These are phyloP conservation scores for Amanita fuliginea DNA, from an alignment of 768 basidiomycete genomes.

Conservation along the genomic window DNA sequence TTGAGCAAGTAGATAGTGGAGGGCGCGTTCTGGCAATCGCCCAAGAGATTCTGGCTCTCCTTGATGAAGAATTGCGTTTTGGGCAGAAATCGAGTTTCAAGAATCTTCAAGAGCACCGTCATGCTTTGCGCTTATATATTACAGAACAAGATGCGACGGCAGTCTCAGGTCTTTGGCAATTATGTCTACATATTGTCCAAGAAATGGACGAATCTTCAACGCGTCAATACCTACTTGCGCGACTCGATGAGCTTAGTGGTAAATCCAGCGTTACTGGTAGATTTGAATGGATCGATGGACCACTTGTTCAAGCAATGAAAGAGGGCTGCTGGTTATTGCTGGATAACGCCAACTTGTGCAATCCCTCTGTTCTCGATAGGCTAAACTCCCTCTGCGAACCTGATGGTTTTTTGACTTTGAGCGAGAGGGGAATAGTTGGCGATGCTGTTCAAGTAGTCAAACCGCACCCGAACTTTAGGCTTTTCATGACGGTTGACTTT, in stretches of 20 bases:
- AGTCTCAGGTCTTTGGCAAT: conserved; percentile 2
- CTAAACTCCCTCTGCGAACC: conserved; percentile 94
- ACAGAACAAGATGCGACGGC: not conserved
- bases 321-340: conserved; percentile 83
- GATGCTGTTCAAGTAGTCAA: conserved; percentile 62
- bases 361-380: conserved; percentile 89
- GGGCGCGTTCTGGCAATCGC: conserved; percentile 27
- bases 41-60: conserved; percentile 26
- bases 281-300: conserved; percentile 96
- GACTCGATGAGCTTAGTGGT: conserved; percentile 14
- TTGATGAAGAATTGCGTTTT: conserved; percentile 28
- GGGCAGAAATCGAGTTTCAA: not conserved
- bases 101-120: conserved; percentile 16
- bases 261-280: conserved; percentile 29
- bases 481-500: conserved; percentile 92
- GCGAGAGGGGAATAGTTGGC: conserved; percentile 77
- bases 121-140: conserved; percentile 6
- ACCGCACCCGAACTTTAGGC: conserved; percentile 83
- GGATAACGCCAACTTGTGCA: conserved; percentile 91
- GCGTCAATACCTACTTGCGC: conserved; percentile 10
- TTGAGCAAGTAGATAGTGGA: conserved; percentile 77
- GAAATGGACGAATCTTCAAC: conserved; percentile 11
- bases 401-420: conserved; percentile 73
- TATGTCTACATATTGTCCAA: not conserved
- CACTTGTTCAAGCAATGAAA: conserved; percentile 77